phyloP scores from a whole-genome alignment of 192 early-diverging fungal species.

The Dispira simplex region DNA sequence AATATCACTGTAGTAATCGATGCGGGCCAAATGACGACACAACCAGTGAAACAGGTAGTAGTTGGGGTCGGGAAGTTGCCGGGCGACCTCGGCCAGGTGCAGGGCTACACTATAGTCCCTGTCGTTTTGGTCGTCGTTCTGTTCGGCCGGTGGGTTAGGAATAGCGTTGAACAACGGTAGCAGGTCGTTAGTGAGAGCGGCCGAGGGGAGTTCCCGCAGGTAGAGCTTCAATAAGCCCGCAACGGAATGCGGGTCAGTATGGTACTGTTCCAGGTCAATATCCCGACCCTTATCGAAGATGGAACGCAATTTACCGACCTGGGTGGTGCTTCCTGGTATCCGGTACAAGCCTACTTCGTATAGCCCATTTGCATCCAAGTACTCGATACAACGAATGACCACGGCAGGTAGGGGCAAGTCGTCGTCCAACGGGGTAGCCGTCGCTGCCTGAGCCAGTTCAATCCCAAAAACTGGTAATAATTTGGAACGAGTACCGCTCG shows the following conservation, averaged over 20 bases:
- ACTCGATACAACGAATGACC: constrained; percentile 23
- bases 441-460: constrained; percentile 1
- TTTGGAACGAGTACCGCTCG: background rate
- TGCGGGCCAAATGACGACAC: constrained; percentile 33
- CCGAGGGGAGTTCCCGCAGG: constrained; percentile 36
- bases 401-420: constrained; percentile 16
- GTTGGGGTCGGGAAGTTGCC: constrained; percentile 29
- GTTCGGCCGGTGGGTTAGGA: constrained; percentile 17
- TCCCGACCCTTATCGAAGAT: constrained; percentile 36
- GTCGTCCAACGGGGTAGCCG: constrained; percentile 1
- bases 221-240: constrained; percentile 41
- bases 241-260: constrained; percentile 37
- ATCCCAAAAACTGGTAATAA: constrained; percentile 5
- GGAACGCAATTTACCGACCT: constrained; percentile 29
- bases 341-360: constrained; percentile 37
- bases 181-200: constrained; percentile 15
- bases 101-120: constrained; percentile 10
- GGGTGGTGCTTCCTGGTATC: constrained; percentile 32
- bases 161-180: constrained; percentile 22
- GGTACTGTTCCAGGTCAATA: constrained; percentile 23
- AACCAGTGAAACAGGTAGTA: constrained; percentile 32
- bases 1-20: constrained; percentile 25
- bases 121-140: constrained; percentile 15
- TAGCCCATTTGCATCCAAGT: constrained; percentile 25
- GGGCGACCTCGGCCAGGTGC: constrained; percentile 21